A percentile compares a stretch with the other conserved stretches of the same genome.
Evolutionary conservation across 495 filamentous ascomycete species (phyloP).

Genomic region (Annulohypoxylon moriforme): DNA sequence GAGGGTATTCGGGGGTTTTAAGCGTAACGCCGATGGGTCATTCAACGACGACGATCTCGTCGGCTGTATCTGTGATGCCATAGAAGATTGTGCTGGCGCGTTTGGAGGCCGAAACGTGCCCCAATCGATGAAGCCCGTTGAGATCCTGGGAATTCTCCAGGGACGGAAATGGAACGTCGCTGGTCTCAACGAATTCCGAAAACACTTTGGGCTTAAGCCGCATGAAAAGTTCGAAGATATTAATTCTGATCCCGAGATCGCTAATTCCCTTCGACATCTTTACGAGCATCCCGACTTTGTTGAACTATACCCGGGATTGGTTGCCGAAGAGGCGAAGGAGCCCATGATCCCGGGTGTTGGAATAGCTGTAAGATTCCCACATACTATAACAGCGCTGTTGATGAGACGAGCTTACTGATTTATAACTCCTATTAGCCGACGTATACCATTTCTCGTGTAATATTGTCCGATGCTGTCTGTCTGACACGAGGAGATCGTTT

Average conservation of each 20-base stretch:
- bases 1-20: conserved; percentile 72
- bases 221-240: conserved; percentile 86
- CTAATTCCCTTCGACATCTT: conserved; percentile 73
- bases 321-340: conserved; percentile 82
- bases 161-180: conserved; percentile 84
- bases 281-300: conserved; percentile 78
- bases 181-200: conserved; percentile 87
- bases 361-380: conserved; percentile 60
- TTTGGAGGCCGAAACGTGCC: conserved; percentile 83
- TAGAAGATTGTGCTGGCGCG: conserved; percentile 72
- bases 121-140: conserved; percentile 74
- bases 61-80: conserved; percentile 70
- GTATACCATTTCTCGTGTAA: conserved; percentile 83
- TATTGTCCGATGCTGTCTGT: conserved; percentile 86
- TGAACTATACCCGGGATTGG: conserved; percentile 66
- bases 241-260: conserved; percentile 76
- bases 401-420: conserved; percentile 20
- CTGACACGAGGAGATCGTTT: conserved; percentile 90
- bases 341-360: conserved; percentile 81
- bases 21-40: conserved; percentile 68
- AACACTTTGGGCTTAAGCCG: conserved; percentile 79
- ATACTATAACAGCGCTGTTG: not conserved
- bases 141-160: conserved; percentile 88
- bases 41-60: conserved; percentile 77
- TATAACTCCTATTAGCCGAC: conserved; percentile 61